Conservation (phyloP, 768 basidiomycete genomes). For the Hypholoma sublateritium region DNA sequence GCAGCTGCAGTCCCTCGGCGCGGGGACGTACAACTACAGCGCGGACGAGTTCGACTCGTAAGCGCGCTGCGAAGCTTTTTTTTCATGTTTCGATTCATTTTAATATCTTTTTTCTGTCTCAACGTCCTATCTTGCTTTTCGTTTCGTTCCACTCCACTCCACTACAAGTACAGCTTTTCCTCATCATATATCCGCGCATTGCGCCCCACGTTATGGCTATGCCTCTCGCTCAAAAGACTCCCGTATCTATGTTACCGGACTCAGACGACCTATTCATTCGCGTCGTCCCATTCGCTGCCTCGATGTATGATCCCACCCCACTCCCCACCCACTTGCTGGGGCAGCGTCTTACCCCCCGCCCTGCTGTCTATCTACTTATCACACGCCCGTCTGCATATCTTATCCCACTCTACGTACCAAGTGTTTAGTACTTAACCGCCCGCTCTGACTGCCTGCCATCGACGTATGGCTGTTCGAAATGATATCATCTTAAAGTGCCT, state of each 20-base stretch:
- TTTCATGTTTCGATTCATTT: not conserved
- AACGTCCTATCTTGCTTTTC: conserved; percentile 7
- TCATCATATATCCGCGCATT: not conserved
- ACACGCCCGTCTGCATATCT: too few relatives aligned
- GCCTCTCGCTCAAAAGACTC: conserved; percentile 15
- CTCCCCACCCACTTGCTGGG: conserved; percentile 20
- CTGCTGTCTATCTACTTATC: too few relatives aligned
- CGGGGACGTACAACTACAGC: conserved; percentile 50
- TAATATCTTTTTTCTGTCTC: conserved; percentile 5
- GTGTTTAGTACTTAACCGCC: too few relatives aligned
- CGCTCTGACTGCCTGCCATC: too few relatives aligned
- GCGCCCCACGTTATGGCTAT: not conserved
- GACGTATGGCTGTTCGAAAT: too few relatives aligned
- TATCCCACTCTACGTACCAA: too few relatives aligned
- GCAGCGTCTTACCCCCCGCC: too few relatives aligned
- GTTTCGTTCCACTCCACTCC: conserved; percentile 24
- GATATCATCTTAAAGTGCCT: too few relatives aligned
- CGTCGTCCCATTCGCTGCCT: conserved; percentile 28
- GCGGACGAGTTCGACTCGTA: conserved; percentile 41
- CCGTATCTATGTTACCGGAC: conserved; percentile 16
- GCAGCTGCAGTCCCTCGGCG: conserved; percentile 54
- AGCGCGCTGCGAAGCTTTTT: conserved; percentile 24
- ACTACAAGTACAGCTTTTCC: conserved; percentile 26
- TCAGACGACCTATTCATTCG: conserved; percentile 22
- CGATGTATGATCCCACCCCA: conserved; percentile 4